A percentile compares a stretch with the other conserved stretches of the same genome.
Evolutionary conservation across 331 rosid species (phyloP).

Genomic region (Telfairia occidentalis): DNA sequence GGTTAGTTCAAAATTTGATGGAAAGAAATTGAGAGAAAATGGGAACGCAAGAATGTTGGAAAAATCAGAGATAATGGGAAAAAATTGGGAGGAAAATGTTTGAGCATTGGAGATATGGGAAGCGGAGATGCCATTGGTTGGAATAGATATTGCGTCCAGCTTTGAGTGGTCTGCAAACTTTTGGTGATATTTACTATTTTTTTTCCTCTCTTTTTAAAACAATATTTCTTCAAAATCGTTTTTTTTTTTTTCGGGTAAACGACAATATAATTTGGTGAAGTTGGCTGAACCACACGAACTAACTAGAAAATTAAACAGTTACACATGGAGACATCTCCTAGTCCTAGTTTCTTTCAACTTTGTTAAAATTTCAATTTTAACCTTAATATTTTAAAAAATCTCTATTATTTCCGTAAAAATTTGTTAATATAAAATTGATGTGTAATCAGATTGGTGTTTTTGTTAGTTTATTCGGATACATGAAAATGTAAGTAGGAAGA

Average conservation of each 20-base stretch:
- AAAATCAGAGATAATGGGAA: neutral
- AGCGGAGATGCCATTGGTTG: constrained; percentile 48
- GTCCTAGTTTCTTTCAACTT: neutral
- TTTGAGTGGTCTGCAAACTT: constrained; percentile 19
- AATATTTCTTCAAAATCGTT: neutral
- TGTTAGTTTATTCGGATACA: no score
- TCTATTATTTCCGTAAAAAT: no score
- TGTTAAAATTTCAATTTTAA: neutral
- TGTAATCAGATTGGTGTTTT: no score
- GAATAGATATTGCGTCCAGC: constrained; percentile 52
- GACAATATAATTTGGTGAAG: constrained; percentile 7
- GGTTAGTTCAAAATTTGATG: neutral
- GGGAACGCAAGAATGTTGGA: neutral
- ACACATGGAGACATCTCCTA: neutral
- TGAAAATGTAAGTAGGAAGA: no score
- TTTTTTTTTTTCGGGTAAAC: neutral
- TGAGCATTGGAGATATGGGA: constrained; percentile 45
- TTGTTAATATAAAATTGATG: no score
- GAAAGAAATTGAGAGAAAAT: neutral
- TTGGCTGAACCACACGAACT: neutral
- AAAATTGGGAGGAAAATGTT: constrained; percentile 8
- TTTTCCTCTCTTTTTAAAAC: neutral
- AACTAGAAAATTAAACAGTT: neutral
- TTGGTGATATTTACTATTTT: neutral
- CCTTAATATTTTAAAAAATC: neutral